Base-by-base conservation (phyloP, 2,329 filamentous ascomycete species). In the Claviceps cyperi region DNA sequence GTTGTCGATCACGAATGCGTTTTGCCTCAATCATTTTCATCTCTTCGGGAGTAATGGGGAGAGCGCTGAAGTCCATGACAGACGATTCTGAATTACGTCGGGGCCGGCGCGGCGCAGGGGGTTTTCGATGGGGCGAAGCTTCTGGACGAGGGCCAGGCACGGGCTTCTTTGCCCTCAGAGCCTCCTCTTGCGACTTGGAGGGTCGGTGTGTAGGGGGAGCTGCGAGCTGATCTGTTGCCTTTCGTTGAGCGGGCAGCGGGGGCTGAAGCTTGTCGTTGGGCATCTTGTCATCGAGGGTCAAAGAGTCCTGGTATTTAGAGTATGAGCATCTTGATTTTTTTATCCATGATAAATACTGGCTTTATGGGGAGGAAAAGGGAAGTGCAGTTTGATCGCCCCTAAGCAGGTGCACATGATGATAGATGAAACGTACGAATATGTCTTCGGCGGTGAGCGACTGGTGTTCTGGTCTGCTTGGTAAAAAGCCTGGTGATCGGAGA, bases 1-100 rank as follows among this genome's bases (percentile, higher is more conserved):
- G 53, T 46, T 55, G 55, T 21, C 52, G 46, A 32, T 56, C 55
- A 32, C 58, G 57, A 21, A 56, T 51, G 17, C 65, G 59, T 50
- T 62, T 64, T 4, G 61, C 58, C 55, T 66, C 64, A 22, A 69
- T 68, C 58, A 67, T 63, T 50, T 60, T 61, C 54, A 62, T 66
- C 51, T 69, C 66, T 58, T 79, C 76, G 22, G 83, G 76, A 43
- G 77, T 77, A 51, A 81, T 66, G 5, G 76, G 73, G 61, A 75
- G 80, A 58, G 80, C 67, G 48, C 71, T 67, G 46, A 69, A 61
- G 28, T 79, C 81, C 59, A 82, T 69, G 44, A 86, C 70, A 0
- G 86, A 91, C 0, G 85, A 87, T 51, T 91, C 86, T 2, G 86
- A 91, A 64, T 90, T 89, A 57, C 86, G 79, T 57, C 85, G 78